Conservation (phyloP, 441 rosid genomes). For the Erysimum cheiri region DNA sequence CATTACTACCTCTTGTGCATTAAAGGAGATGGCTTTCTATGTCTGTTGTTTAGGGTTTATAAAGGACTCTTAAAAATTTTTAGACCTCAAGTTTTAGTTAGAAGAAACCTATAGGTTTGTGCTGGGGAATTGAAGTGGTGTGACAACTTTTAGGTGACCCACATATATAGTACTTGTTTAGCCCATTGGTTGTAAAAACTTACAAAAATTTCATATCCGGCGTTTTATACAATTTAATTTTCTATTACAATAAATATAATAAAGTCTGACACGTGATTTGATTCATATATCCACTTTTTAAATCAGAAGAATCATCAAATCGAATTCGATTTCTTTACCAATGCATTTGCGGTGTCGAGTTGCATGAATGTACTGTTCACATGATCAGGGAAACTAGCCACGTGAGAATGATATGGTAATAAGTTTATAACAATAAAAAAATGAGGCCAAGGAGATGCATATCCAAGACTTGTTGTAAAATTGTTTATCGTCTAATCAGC, state of each 20-base stretch:
- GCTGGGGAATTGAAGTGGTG: slow-evolving; percentile 14
- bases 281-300: slow-evolving; percentile 11
- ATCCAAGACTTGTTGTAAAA: neutral
- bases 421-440: neutral
- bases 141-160: slow-evolving; percentile 40
- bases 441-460: neutral
- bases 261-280: slow-evolving; percentile 33
- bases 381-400: slow-evolving; percentile 21
- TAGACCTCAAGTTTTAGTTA: slow-evolving; percentile 36
- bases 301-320: slow-evolving; percentile 24
- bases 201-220: slow-evolving; percentile 3
- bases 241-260: neutral
- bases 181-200: slow-evolving; percentile 37
- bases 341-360: slow-evolving; percentile 24
- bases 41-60: slow-evolving; percentile 44
- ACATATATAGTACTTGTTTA: slow-evolving; percentile 30
- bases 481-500: neutral
- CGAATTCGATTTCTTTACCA: slow-evolving; percentile 13
- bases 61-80: neutral
- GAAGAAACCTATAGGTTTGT: slow-evolving; percentile 13
- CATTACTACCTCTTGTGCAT: slow-evolving; percentile 37
- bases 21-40: slow-evolving; percentile 35
- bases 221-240: slow-evolving; percentile 6
- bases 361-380: slow-evolving; percentile 22
- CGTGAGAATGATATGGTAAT: neutral